A percentile compares a stretch with the other conserved stretches of the same genome.
phyloP scores from a whole-genome alignment of 2,329 filamentous ascomycete species.

The Fusarium sp. region DNA sequence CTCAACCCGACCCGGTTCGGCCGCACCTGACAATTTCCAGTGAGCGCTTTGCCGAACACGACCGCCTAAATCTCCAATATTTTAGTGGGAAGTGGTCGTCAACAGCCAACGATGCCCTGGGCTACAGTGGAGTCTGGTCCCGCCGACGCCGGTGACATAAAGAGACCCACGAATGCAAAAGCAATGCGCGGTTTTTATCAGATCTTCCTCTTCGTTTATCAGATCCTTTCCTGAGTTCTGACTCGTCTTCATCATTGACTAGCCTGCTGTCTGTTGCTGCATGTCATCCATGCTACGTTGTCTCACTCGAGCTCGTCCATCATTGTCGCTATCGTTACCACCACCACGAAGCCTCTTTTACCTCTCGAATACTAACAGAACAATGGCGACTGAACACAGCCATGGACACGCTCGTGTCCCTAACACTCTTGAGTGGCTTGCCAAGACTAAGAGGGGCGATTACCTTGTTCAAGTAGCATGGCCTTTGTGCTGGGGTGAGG shows the following conservation, averaged over 20 bases:
- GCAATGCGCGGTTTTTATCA: conserved; percentile 32
- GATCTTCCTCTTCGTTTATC: conserved; percentile 30
- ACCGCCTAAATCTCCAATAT: conserved; percentile 7
- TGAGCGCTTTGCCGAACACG: conserved; percentile 16
- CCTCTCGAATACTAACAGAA: not conserved
- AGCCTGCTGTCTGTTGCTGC: conserved; percentile 6
- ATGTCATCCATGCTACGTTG: conserved; percentile 30
- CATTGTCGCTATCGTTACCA: not conserved
- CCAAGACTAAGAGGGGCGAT: conserved; percentile 44
- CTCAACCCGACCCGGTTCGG: not conserved
- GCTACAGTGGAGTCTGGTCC: conserved; percentile 1
- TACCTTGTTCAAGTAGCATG: conserved; percentile 49
- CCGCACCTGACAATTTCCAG: not conserved
- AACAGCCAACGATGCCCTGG: not conserved
- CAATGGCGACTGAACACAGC: conserved; percentile 19
- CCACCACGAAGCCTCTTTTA: not conserved
- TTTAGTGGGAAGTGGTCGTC: not conserved
- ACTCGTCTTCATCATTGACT: conserved; percentile 8
- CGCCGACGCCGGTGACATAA: conserved; percentile 31
- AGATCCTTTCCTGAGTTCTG: conserved; percentile 25
- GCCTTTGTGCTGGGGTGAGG: conserved; percentile 46
- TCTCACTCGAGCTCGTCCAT: conserved; percentile 22
- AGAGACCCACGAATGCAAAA: conserved; percentile 32
- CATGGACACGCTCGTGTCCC: conserved; percentile 39
- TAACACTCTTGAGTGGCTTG: conserved; percentile 45